Conservation (phyloP, 345 rosid genomes). For the Brassica carinata region DNA sequence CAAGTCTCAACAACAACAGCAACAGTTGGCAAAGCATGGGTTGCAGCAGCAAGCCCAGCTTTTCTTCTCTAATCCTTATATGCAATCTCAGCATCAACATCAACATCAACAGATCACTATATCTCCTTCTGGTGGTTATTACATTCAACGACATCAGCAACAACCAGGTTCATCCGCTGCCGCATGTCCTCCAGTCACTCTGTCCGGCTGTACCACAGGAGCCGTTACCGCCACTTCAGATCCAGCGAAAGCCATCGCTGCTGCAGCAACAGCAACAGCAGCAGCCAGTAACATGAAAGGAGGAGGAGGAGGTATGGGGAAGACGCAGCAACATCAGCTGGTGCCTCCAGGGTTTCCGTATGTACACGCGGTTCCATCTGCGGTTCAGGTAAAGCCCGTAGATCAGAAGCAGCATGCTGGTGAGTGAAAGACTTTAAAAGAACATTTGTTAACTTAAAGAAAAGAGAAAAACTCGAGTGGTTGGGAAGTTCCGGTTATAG, state of each 20-base stretch:
- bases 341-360: conserved; percentile 63
- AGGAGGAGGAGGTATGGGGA: conserved; percentile 71
- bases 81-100: conserved; percentile 57
- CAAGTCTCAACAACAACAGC: conserved; percentile 70
- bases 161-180: conserved; percentile 44
- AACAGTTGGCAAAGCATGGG: conserved; percentile 56
- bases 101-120: conserved; percentile 51
- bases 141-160: conserved; percentile 72
- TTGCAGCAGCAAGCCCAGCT: conserved; percentile 56
- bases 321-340: conserved; percentile 54
- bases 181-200: conserved; percentile 50
- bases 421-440: conserved; percentile 49
- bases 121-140: conserved; percentile 53
- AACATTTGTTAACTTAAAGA: not conserved
- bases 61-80: conserved; percentile 53
- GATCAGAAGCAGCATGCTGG: conserved; percentile 91
- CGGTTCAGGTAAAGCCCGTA: conserved; percentile 76
- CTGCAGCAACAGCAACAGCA: conserved; percentile 44
- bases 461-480: conserved; percentile 11
- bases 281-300: conserved; percentile 66
- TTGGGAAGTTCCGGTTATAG: conserved; percentile 33
- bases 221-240: conserved; percentile 51
- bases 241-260: conserved; percentile 67
- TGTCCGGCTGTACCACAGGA: conserved; percentile 31
- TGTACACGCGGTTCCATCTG: conserved; percentile 55